Conservation (phyloP, 108 stramenopile species). For the Fragilaria radians region DNA sequence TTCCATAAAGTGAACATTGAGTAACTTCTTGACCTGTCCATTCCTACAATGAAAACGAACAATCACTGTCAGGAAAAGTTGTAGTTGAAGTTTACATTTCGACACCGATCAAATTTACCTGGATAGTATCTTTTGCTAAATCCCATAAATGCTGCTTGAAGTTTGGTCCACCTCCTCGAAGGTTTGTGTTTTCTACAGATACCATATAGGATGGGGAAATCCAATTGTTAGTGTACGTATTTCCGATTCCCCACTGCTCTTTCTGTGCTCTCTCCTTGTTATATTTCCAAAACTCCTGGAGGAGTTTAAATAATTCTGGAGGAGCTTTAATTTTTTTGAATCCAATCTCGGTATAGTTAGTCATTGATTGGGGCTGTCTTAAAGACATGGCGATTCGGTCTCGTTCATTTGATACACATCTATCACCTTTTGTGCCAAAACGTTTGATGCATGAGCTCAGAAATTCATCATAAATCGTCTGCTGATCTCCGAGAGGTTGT, state of each 20-base stretch:
- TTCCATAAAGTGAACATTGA: constrained; percentile 63
- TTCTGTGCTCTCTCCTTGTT: constrained; percentile 24
- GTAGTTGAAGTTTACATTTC: no score
- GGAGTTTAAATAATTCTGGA: constrained; percentile 19
- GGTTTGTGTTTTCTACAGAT: constrained; percentile 28
- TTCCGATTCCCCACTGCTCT: constrained; percentile 49
- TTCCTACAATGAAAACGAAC: constrained; percentile 47
- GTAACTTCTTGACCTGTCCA: constrained; percentile 60
- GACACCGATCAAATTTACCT: no score
- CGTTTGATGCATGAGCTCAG: constrained; percentile 54
- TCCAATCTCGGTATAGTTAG: constrained; percentile 48
- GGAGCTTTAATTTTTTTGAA: constrained; percentile 48
- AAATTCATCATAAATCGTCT: constrained; percentile 55
- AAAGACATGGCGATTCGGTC: constrained; percentile 76
- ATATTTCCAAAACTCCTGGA: constrained; percentile 39
- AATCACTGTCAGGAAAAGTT: no score
- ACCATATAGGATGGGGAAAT: constrained; percentile 33
- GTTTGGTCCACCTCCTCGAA: constrained; percentile 28
- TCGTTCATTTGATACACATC: constrained; percentile 57
- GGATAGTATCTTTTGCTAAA: constrained; percentile 34
- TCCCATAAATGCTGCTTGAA: constrained; percentile 38
- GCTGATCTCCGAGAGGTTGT: constrained; percentile 38
- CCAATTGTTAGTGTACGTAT: constrained; percentile 34
- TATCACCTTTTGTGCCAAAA: constrained; percentile 10
- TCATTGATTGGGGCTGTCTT: constrained; percentile 69